Evolutionary conservation across 805 yeast genomes (phyloP).

Genomic region (Candida germanica): DNA sequence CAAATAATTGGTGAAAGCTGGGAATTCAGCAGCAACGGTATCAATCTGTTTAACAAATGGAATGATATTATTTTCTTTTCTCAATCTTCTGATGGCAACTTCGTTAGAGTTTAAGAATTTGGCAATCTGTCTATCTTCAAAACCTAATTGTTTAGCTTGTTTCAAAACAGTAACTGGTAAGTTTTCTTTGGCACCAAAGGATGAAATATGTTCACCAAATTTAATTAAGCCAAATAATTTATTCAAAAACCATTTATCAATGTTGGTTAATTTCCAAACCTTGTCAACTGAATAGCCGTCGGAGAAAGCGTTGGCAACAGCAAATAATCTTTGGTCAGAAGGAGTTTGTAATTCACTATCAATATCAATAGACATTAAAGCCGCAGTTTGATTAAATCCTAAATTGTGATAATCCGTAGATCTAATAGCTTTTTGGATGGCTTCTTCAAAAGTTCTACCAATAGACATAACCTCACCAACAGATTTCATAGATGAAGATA

Average conservation of each 20-base stretch:
- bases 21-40: conserved; percentile 99
- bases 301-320: conserved; percentile 90
- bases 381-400: conserved; percentile 85
- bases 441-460: conserved; percentile 96
- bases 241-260: conserved; percentile 95
- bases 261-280: conserved; percentile 88
- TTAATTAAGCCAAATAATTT: conserved; percentile 74
- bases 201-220: conserved; percentile 61
- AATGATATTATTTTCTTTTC: conserved; percentile 80
- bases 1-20: conserved; percentile 91
- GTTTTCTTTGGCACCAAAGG: conserved; percentile 54
- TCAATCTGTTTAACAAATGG: conserved; percentile 97
- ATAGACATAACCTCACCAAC: conserved; percentile 99
- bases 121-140: conserved; percentile 96
- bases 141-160: conserved; percentile 94
- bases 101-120: conserved; percentile 84
- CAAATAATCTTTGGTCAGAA: conserved; percentile 94
- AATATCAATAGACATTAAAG: conserved; percentile 86
- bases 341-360: conserved; percentile 94
- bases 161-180: conserved; percentile 62
- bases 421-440: conserved; percentile 95
- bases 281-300: conserved; percentile 87
- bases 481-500: conserved; percentile 95
- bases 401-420: conserved; percentile 93
- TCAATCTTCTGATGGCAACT: conserved; percentile 83